phyloP scores from a whole-genome alignment of 441 rosid genomes.

The Theobroma grandiflorum region DNA sequence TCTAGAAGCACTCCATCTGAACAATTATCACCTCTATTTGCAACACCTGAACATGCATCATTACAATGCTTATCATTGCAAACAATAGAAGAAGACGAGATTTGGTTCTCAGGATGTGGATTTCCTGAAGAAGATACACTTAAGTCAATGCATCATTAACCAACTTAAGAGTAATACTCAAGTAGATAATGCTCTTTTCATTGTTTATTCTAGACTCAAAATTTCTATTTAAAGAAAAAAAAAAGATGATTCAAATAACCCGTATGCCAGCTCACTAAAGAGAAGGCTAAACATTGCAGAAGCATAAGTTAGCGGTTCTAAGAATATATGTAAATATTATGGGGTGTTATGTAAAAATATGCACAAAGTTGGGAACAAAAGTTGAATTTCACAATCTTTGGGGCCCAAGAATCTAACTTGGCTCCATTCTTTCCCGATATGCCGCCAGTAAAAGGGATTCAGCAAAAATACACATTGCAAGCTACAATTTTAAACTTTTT shows the following conservation, averaged over 20 bases:
- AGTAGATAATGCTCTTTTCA: background rate
- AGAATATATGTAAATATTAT: background rate
- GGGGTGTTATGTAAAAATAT: background rate
- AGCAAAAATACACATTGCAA: background rate
- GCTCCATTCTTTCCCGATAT: background rate
- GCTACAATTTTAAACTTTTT: background rate
- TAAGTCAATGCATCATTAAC: conserved; percentile 16
- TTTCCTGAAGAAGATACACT: conserved; percentile 40
- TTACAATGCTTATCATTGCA: conserved; percentile 29
- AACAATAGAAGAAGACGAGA: conserved; percentile 23
- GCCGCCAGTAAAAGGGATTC: background rate
- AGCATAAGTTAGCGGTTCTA: background rate
- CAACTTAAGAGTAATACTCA: background rate
- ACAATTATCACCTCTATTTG: conserved; percentile 30
- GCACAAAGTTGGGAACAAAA: background rate
- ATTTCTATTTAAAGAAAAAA: background rate
- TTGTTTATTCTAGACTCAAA: background rate
- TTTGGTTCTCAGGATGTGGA: conserved; percentile 30
- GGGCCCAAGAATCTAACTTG: background rate
- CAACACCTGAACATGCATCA: conserved; percentile 19
- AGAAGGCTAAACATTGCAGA: background rate
- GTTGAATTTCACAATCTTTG: background rate
- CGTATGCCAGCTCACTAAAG: background rate
- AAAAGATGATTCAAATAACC: background rate
- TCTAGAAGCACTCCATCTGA: conserved; percentile 46